phyloP scores from a whole-genome alignment of 2,329 filamentous ascomycete species.

The Talaromyces marneffei region DNA sequence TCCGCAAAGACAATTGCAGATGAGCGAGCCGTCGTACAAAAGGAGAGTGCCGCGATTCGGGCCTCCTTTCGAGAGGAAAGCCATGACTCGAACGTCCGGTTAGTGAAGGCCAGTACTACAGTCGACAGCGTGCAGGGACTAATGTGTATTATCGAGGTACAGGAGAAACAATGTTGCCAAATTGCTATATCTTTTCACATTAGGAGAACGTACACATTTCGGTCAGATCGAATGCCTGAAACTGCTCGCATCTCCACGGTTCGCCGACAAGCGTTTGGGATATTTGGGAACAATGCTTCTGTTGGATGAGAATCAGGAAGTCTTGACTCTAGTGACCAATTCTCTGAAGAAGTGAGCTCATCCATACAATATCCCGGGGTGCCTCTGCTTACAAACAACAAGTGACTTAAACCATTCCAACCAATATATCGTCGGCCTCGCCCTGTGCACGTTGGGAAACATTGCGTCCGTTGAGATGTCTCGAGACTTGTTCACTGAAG shows the following conservation, averaged over 20 bases:
- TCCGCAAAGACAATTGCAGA: conserved; percentile 98
- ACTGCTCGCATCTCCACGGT: conserved; percentile 89
- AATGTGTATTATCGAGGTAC: conserved; percentile 19
- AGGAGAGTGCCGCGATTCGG: conserved; percentile 95
- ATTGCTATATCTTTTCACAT: conserved; percentile 93
- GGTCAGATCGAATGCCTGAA: conserved; percentile 99
- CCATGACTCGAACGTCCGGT: conserved; percentile 85
- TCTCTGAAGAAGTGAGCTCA: conserved; percentile 84
- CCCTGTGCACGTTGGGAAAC: conserved; percentile 92
- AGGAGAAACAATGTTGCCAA: conserved; percentile 99
- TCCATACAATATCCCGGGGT: background rate
- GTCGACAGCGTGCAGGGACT: conserved; percentile 13
- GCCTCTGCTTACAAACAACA: conserved; percentile 30
- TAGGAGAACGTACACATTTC: conserved; percentile 96
- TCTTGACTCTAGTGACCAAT: conserved; percentile 93
- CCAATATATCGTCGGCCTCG: conserved; percentile 95
- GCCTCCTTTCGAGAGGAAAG: conserved; percentile 98
- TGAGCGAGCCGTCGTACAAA: conserved; percentile 95
- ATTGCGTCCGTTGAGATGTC: conserved; percentile 99
- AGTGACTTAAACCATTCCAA: conserved; percentile 96
- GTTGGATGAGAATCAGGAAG: conserved; percentile 97
- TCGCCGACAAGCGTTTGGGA: conserved; percentile 93
- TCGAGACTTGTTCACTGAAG: conserved; percentile 89
- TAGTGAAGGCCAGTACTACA: conserved; percentile 29
- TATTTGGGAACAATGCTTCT: conserved; percentile 94